Percentiles rank a stretch among this genome's conserved stretches.
These are phyloP conservation scores for Daphne laureola DNA, from an alignment of 441 rosid species.

Conservation along the genomic window DNA sequence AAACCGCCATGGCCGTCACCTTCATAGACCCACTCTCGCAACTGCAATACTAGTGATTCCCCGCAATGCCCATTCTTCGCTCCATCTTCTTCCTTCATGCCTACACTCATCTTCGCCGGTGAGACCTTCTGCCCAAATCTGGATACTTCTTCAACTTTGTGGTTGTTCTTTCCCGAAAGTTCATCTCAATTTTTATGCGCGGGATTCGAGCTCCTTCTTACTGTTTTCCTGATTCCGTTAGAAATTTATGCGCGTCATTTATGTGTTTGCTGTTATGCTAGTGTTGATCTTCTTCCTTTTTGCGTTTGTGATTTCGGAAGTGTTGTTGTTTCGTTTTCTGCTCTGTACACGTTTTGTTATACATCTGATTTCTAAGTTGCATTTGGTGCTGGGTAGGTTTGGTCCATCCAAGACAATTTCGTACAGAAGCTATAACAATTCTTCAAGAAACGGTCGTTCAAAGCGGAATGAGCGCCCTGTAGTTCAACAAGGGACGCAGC, in stretches of 20 bases:
- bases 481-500: conserved; percentile 24
- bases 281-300: too few species aligned
- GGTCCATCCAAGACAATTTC: conserved; percentile 35
- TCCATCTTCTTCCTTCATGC: conserved; percentile 28
- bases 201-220: too few species aligned
- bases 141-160: too few species aligned
- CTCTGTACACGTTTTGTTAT: neutral
- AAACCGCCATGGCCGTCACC: conserved; percentile 9
- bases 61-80: conserved; percentile 32
- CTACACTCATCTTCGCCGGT: conserved; percentile 38
- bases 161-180: neutral
- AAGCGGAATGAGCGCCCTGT: conserved; percentile 20
- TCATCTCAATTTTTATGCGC: too few species aligned
- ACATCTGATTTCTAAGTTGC: conserved; percentile 4
- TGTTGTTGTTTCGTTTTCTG: neutral
- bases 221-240: too few species aligned
- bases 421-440: conserved; percentile 36
- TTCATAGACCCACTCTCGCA: neutral
- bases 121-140: conserved; percentile 9
- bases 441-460: conserved; percentile 27
- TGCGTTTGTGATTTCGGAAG: neutral
- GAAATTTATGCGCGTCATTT: neutral
- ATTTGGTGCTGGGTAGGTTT: conserved; percentile 39
- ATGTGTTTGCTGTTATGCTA: neutral
- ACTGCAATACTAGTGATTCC: neutral